Percentiles rank a stretch among this genome's conserved stretches.
These are phyloP conservation scores for Russula sp. DNA, from an alignment of 768 basidiomycete species.

Conservation along the genomic window DNA sequence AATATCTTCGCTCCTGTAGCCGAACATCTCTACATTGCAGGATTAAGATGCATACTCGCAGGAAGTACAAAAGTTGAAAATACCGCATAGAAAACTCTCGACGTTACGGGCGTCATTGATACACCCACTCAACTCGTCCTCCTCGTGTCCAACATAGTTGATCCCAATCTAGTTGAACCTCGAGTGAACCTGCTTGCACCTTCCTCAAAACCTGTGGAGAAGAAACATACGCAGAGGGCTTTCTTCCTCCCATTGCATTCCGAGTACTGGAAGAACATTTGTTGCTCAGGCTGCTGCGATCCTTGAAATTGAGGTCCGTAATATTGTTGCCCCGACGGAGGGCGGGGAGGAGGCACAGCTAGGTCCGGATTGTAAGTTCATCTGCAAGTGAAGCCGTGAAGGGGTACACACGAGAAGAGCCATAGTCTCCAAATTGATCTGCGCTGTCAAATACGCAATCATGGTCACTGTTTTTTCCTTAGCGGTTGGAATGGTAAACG, in stretches of 20 bases:
- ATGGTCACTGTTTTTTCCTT: not conserved
- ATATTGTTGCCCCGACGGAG: constrained; percentile 35
- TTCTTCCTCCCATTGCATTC: constrained; percentile 50
- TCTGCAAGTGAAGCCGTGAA: not conserved
- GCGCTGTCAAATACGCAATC: not conserved
- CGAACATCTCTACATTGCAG: constrained; percentile 33
- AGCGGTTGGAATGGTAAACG: not conserved
- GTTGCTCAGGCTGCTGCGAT: constrained; percentile 25
- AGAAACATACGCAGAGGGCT: constrained; percentile 40
- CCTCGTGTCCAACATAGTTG: constrained; percentile 41
- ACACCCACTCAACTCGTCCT: constrained; percentile 43
- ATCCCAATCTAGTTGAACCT: constrained; percentile 42
- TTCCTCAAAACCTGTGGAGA: not conserved
- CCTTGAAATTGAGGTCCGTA: constrained; percentile 42
- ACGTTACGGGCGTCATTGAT: constrained; percentile 58
- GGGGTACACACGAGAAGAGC: constrained; percentile 27
- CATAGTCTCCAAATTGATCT: constrained; percentile 18
- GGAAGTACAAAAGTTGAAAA: not conserved
- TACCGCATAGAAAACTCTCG: constrained; percentile 41
- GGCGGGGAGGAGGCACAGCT: constrained; percentile 30
- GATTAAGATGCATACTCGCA: not conserved
- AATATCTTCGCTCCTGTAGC: constrained; percentile 50
- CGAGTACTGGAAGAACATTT: constrained; percentile 49
- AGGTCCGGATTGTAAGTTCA: not conserved
- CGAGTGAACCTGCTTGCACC: not conserved